Evolutionary conservation across 805 yeast species (phyloP).

Genomic region (Kuraishia ogatae): DNA sequence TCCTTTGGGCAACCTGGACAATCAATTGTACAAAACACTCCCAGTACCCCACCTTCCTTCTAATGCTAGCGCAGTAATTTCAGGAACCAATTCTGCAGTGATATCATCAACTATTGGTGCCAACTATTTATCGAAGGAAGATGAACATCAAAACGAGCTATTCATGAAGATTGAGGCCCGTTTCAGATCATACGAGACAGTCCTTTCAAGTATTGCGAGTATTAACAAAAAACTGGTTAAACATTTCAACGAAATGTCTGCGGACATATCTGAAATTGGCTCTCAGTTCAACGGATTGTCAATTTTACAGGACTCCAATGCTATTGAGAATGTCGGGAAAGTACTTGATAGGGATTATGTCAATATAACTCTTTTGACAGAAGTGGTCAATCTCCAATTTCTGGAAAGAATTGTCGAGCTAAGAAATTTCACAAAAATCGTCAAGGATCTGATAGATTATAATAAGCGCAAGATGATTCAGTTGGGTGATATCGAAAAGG

Average conservation of each 20-base stretch:
- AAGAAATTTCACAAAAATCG: slow-evolving; percentile 21
- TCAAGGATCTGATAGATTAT: slow-evolving; percentile 22
- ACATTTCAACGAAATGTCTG: slow-evolving; percentile 34
- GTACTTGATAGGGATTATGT: slow-evolving; percentile 69
- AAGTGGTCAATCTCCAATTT: slow-evolving; percentile 19
- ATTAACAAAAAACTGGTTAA: slow-evolving; percentile 38
- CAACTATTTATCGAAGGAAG: slow-evolving; percentile 16
- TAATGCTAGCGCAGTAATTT: slow-evolving; percentile 19
- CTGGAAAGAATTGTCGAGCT: slow-evolving; percentile 25
- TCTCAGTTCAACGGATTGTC: slow-evolving; percentile 45
- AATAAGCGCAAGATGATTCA: slow-evolving; percentile 25
- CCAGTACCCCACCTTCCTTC: slow-evolving; percentile 39
- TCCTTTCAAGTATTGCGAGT: slow-evolving; percentile 21
- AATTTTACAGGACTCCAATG: slow-evolving; percentile 29
- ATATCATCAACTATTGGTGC: slow-evolving; percentile 5
- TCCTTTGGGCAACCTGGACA: slow-evolving; percentile 46
- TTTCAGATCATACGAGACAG: slow-evolving; percentile 22
- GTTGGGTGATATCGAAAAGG: slow-evolving; percentile 17
- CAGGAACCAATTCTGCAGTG: slow-evolving; percentile 12
- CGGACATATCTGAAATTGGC: slow-evolving; percentile 45
- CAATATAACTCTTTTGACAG: slow-evolving; percentile 31
- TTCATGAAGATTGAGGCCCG: slow-evolving; percentile 20
- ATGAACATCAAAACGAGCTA: slow-evolving; percentile 19
- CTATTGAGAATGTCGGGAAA: slow-evolving; percentile 76
- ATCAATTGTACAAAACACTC: slow-evolving; percentile 44